phyloP scores from a whole-genome alignment of 495 filamentous ascomycete species.

The Neurospora pannonica region DNA sequence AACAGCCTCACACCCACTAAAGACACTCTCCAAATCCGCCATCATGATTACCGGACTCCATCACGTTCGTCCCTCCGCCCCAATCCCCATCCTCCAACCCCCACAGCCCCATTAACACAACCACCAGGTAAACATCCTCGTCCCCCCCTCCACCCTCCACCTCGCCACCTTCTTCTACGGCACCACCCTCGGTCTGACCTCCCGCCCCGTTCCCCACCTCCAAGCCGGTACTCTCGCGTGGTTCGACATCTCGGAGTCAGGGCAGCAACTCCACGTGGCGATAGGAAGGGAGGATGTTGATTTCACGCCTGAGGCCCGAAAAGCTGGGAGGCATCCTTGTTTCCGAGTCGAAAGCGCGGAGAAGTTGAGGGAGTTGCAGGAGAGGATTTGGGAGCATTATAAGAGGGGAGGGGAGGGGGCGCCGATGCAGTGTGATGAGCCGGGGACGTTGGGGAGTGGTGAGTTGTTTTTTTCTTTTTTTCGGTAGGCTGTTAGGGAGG shows the following conservation, averaged over 20 bases:
- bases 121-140: slow-evolving; percentile 43
- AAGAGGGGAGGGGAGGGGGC: slow-evolving; percentile 36
- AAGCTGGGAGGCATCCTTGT: slow-evolving; percentile 45
- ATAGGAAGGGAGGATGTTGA: slow-evolving; percentile 26
- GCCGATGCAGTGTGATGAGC: slow-evolving; percentile 46
- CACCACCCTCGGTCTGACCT: slow-evolving; percentile 40
- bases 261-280: slow-evolving; percentile 53
- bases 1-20: background rate
- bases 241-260: slow-evolving; percentile 49
- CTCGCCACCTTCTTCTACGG: slow-evolving; percentile 48
- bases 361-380: slow-evolving; percentile 36
- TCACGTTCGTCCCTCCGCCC: slow-evolving; percentile 23
- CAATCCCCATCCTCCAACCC: slow-evolving; percentile 15
- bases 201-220: slow-evolving; percentile 39
- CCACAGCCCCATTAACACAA: background rate
- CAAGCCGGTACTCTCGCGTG: slow-evolving; percentile 44
- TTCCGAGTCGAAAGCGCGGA: slow-evolving; percentile 40
- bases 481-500: too few species aligned
- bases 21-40: background rate
- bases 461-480: slow-evolving; percentile 7
- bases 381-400: slow-evolving; percentile 46
- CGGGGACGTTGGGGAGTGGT: slow-evolving; percentile 44
- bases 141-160: slow-evolving; percentile 43
- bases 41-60: slow-evolving; percentile 51
- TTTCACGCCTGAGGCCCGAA: slow-evolving; percentile 27